Conservation (phyloP, 495 filamentous ascomycete genomes). For the Podospora appendiculata region DNA sequence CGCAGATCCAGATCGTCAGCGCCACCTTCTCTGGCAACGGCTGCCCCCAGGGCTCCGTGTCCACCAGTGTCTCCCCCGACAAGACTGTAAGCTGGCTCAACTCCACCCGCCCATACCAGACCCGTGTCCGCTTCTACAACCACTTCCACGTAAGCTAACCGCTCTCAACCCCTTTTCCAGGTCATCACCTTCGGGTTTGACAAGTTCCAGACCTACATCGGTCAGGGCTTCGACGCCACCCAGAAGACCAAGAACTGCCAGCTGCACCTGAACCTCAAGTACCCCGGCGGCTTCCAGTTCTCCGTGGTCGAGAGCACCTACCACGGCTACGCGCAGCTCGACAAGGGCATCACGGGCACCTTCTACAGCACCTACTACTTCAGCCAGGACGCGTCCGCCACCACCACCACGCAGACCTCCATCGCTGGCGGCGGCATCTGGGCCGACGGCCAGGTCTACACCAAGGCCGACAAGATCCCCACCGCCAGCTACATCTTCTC, state of each 20-base stretch:
- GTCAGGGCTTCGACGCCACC: conserved; percentile 28
- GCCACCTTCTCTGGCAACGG: conserved; percentile 54
- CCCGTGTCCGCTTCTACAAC: background rate
- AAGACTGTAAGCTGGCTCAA: conserved; percentile 30
- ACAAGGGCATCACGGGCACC: conserved; percentile 44
- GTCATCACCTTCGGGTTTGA: conserved; percentile 52
- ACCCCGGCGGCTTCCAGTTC: conserved; percentile 54
- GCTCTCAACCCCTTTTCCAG: conserved; percentile 20
- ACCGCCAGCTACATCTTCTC: conserved; percentile 49
- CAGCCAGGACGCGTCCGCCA: conserved; percentile 37
- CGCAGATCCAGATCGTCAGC: conserved; percentile 41
- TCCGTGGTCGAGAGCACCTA: conserved; percentile 46
- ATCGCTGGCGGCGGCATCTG: conserved; percentile 40
- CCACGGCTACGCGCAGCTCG: conserved; percentile 49
- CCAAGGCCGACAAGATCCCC: conserved; percentile 46
- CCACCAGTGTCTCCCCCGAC: conserved; percentile 42
- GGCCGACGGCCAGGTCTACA: conserved; percentile 46
- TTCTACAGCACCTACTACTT: conserved; percentile 55
- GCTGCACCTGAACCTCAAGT: conserved; percentile 48
- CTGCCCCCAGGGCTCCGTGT: conserved; percentile 45
- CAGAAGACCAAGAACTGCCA: conserved; percentile 53
- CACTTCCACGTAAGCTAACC: background rate
- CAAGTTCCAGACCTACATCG: conserved; percentile 50
- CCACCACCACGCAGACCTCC: conserved; percentile 43
- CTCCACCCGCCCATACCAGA: background rate